Percentiles rank a stretch among this genome's conserved stretches.
Conservation (phyloP, 495 filamentous ascomycete genomes). For the Aspergillus leporis region DNA sequence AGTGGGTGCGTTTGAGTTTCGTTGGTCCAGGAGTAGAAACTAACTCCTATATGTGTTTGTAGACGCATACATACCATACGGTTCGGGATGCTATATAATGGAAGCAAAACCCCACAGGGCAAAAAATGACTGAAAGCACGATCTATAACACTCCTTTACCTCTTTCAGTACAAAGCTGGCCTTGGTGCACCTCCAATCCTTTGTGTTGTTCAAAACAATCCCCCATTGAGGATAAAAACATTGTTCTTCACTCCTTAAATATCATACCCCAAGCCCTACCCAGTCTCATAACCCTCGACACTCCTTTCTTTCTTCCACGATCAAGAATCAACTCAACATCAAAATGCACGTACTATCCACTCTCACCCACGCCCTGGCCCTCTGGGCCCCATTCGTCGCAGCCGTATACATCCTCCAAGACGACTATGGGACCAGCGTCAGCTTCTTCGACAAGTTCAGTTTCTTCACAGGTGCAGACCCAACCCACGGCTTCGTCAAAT, state of each 20-base stretch:
- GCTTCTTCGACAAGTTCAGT: constrained; percentile 59
- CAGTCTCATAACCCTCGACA: not conserved
- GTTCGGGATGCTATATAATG: not conserved
- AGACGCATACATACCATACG: not conserved
- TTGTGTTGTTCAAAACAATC: not conserved
- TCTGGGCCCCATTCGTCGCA: constrained; percentile 43
- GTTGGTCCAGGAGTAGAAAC: not conserved
- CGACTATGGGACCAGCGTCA: constrained; percentile 35
- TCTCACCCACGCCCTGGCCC: constrained; percentile 36
- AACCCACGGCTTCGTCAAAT: constrained; percentile 69
- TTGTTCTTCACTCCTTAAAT: not conserved
- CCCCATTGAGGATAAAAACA: not conserved
- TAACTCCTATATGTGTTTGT: not conserved
- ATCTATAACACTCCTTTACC: not conserved
- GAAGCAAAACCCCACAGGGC: not conserved
- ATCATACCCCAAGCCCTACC: not conserved
- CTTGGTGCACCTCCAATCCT: not conserved
- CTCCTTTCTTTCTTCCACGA: constrained; percentile 10
- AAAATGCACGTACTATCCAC: constrained; percentile 46
- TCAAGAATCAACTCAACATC: constrained; percentile 10
- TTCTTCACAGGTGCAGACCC: constrained; percentile 57
- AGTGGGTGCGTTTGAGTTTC: constrained; percentile 3
- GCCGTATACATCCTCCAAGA: constrained; percentile 51
- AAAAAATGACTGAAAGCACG: not conserved
- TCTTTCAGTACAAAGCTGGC: not conserved